Base-by-base conservation (phyloP, 768 basidiomycete genomes). In the Polyporus arcularius region DNA sequence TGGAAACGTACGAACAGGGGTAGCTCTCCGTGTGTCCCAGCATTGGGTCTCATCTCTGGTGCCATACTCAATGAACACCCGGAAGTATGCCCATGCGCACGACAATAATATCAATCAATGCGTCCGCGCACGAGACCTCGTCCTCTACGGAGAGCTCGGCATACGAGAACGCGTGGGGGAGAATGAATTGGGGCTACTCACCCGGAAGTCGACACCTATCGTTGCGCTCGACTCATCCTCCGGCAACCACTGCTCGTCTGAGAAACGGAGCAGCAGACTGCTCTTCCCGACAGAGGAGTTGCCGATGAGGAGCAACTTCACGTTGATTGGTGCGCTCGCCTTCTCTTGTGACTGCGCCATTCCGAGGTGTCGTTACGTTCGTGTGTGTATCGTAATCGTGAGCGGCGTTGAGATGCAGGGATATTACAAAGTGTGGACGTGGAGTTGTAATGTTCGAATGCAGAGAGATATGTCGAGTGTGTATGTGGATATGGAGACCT, bases 241-340 rank as follows among this genome's bases (percentile, higher is more conserved):
- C 7, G 92, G 88, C 18, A 98, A 77, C 89, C 95, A 98, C 68
- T 93, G 91, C 75, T 96, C 92, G 71, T 98, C 96, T 2, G 95
- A 95, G 79, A 98, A 98, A n/a, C 96, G 84, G 9, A 98, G 78
- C 4, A 98, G 74, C 14, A 98, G 79, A 67, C 92, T 94, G 63
- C 90, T 93, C 80, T 95, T 92, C 67, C 96, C 96, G 15, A 98
- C 96, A 4, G 90, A 92, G 10, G 90, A 89, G 70, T 93, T 93
- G 39, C 91, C 91, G 52, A 94, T 94, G 35, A 94, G 80, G 9
- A 94, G 82, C 2, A 94, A 81, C 75, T 94, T 94, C 72, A 89
- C 85, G 57, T 93, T 94, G 46, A 90, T 79, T 8, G 85, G 82
- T 12, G 60, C 56, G n/a, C 48, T 48, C 16, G 67, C 39, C 57